Conservation (phyloP, 2,329 filamentous ascomycete genomes). For the Hirsutella rhossiliensis region DNA sequence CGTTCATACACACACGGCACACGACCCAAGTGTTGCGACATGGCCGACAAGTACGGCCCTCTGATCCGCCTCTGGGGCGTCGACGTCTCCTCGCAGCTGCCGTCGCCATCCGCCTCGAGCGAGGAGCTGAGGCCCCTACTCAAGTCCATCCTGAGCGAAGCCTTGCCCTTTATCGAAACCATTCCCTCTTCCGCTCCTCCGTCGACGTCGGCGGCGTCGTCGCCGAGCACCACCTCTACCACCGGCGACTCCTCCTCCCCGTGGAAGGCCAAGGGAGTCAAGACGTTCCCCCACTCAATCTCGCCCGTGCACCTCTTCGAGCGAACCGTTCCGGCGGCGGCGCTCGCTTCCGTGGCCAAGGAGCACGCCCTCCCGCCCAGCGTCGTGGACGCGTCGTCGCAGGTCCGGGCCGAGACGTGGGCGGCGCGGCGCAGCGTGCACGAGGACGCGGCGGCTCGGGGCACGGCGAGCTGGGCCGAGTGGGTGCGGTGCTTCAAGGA, state of each 20-base stretch:
- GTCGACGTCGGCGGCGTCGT: too few relatives aligned
- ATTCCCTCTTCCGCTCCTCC: constrained; percentile 23
- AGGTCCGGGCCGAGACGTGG: constrained; percentile 42
- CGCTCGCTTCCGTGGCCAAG: constrained; percentile 26
- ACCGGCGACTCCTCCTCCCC: constrained; percentile 5
- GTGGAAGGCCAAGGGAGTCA: constrained; percentile 40
- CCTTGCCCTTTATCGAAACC: constrained; percentile 43
- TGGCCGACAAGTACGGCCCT: constrained; percentile 24
- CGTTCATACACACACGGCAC: background rate
- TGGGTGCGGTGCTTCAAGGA: constrained; percentile 48
- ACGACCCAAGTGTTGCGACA: background rate
- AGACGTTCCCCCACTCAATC: constrained; percentile 33
- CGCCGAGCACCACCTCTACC: background rate
- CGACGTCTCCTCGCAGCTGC: constrained; percentile 30
- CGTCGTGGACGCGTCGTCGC: constrained; percentile 3
- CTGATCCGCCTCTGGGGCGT: constrained; percentile 44
- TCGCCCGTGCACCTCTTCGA: constrained; percentile 42
- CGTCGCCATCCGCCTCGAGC: constrained; percentile 22
- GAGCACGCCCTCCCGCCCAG: constrained; percentile 16
- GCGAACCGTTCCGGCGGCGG: constrained; percentile 31
- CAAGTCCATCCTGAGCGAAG: constrained; percentile 41
- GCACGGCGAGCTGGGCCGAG: constrained; percentile 52
- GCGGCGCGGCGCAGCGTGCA: constrained; percentile 52
- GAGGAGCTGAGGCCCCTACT: constrained; percentile 40
- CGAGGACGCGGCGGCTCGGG: constrained; percentile 31